phyloP scores from a whole-genome alignment of 495 filamentous ascomycete genomes.

The Aspergillus leporis region DNA sequence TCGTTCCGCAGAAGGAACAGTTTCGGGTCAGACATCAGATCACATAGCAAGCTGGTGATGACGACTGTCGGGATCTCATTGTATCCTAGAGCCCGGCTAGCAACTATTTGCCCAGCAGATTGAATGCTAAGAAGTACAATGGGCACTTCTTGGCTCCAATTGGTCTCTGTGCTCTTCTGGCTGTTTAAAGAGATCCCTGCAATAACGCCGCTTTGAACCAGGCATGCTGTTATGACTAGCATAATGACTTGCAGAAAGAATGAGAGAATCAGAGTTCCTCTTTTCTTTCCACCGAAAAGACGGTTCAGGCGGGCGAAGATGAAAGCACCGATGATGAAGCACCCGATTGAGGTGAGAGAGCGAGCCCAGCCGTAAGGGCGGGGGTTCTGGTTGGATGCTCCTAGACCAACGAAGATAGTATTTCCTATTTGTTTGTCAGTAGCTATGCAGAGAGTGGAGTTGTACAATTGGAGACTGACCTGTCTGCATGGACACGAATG shows the following conservation, averaged over 20 bases:
- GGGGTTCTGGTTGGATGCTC: constrained; percentile 51
- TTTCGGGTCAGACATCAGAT: constrained; percentile 59
- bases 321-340: constrained; percentile 54
- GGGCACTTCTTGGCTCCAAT: constrained; percentile 39
- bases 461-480: constrained; percentile 28
- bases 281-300: constrained; percentile 33
- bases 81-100: constrained; percentile 60
- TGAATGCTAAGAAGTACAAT: constrained; percentile 68
- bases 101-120: constrained; percentile 67
- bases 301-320: constrained; percentile 38
- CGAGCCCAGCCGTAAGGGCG: constrained; percentile 59
- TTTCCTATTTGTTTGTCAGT: constrained; percentile 41
- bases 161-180: constrained; percentile 3
- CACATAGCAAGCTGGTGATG: constrained; percentile 66
- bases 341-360: constrained; percentile 54
- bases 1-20: constrained; percentile 55
- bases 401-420: constrained; percentile 63
- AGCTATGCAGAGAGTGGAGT: not conserved
- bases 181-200: constrained; percentile 26
- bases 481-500: constrained; percentile 59
- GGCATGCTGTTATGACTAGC: constrained; percentile 53
- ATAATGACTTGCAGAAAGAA: constrained; percentile 56
- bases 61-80: constrained; percentile 73
- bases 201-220: constrained; percentile 49
- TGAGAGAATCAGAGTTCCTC: constrained; percentile 50